Evolutionary conservation across 352 stramenopile species (phyloP).

Genomic region (Phytophthora ohioensis): DNA sequence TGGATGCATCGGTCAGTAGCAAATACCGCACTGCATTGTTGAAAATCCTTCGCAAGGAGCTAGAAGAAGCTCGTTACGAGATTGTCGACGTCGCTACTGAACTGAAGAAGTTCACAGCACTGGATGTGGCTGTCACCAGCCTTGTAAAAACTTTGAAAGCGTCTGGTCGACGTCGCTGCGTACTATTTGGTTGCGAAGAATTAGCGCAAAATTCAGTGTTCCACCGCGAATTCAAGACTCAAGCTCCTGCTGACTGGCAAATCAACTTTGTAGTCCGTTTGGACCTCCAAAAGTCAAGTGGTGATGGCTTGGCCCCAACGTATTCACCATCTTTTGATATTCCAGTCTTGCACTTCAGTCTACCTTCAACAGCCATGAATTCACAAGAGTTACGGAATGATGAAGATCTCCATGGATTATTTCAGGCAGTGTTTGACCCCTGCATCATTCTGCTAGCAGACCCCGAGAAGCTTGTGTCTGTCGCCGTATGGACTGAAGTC

Average conservation of each 20-base stretch:
- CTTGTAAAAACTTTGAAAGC: conserved; percentile 29
- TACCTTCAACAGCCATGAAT: conserved; percentile 5
- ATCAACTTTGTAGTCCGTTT: conserved; percentile 37
- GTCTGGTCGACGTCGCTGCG: conserved; percentile 34
- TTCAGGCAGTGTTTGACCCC: conserved; percentile 45
- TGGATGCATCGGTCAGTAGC: conserved; percentile 15
- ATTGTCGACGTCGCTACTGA: conserved; percentile 42
- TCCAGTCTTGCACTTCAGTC: conserved; percentile 17
- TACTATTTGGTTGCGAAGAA: conserved; percentile 39
- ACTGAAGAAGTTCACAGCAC: conserved; percentile 1
- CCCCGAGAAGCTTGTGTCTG: conserved; percentile 15
- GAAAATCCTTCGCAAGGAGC: conserved; percentile 11
- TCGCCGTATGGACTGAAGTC: conserved; percentile 10
- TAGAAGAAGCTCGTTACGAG: conserved; percentile 37
- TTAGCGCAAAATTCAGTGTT: conserved; percentile 22
- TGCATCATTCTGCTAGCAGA: conserved; percentile 44
- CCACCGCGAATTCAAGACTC: conserved; percentile 22
- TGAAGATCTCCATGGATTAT: conserved; percentile 31
- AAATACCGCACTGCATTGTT: conserved; percentile 12
- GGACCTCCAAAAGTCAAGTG: conserved; percentile 3
- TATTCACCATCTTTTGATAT: conserved; percentile 9
- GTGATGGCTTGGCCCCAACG: background rate
- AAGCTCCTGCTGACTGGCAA: conserved; percentile 28
- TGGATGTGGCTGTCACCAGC: conserved; percentile 13
- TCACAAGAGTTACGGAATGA: background rate